Evolutionary conservation across 768 basidiomycete species (phyloP), one percentile per base, ranked within the genome.

Genomic region (Podaxis sp.): DNA sequence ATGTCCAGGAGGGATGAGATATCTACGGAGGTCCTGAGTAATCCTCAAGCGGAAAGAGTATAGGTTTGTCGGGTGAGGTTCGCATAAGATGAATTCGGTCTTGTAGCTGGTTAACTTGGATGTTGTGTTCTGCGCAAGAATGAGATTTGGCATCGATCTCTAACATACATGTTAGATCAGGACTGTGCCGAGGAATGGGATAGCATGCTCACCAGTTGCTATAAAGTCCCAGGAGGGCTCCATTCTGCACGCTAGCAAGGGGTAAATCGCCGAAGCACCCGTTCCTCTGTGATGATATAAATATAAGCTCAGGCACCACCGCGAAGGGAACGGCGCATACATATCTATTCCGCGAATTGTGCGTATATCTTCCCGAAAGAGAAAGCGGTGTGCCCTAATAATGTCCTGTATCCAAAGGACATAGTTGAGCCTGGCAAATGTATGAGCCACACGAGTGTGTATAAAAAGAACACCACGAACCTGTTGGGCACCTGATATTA

Each of bases 201-300:
- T 27, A 15, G 38, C 17, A n/a, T 19, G 37, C 66, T 25, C 50
- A 90, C 93, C 93, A 50, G 92, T 93, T 0, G 83, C 93, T 22
- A 84, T 64, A 59, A 96, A 85, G 1, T 67, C 68, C 86, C 90
- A 92, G 3, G 64, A 70, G 4, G 77, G 70, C 49, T 85, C 74
- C 38, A 85, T 66, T 1, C 77, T 76, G 66, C 88, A 89, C 0
- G 80, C 84, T 0, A 98, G 78, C 1, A 98, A 77, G 0, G 96
- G 89, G 66, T 97, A 98, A 59, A 98, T 93, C 0, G 86, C 90
- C 0, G 92, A 92, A 6, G 94, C 88, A 0, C 96, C 96, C 7
- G 95, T 96, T 22, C 96, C 96, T 41, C 94, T 93, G 65, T 27
- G 57, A 38, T 65, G 43, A 27, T n/a, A 17, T 15, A 25, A 24